Evolutionary conservation across 2,329 filamentous ascomycete genomes (phyloP).

Genomic region (Mariannaea sp.): DNA sequence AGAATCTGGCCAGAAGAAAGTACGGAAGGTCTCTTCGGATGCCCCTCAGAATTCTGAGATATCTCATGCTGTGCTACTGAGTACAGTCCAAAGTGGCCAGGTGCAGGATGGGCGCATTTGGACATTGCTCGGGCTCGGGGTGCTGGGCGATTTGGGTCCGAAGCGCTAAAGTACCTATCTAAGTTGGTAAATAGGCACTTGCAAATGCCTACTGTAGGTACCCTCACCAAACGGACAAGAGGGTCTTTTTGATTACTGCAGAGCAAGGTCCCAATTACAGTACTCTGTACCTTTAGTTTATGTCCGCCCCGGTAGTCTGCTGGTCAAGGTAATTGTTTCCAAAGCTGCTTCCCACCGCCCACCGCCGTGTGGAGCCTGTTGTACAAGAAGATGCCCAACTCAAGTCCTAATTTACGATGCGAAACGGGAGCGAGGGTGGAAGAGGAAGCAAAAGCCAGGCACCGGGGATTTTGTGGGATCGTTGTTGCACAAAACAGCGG

Average conservation of each 20-base stretch:
- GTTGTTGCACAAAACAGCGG: slow-evolving; percentile 17
- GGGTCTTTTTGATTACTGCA: not conserved
- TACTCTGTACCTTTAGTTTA: no score
- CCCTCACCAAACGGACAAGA: no score
- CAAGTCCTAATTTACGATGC: not conserved
- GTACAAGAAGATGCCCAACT: not conserved
- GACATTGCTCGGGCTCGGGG: no score
- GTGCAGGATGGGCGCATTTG: not conserved
- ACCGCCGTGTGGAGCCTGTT: not conserved
- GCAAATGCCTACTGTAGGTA: no score
- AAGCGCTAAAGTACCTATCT: slow-evolving; percentile 4
- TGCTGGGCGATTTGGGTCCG: slow-evolving; percentile 6
- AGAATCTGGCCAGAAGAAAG: not conserved
- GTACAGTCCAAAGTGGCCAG: no score
- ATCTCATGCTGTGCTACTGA: slow-evolving; percentile 19
- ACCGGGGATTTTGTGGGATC: slow-evolving; percentile 20
- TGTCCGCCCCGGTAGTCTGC: no score
- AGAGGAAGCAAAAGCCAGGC: slow-evolving; percentile 17
- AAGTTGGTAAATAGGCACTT: no score
- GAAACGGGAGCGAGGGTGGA: slow-evolving; percentile 14
- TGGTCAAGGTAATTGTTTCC: no score
- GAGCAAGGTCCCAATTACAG: no score
- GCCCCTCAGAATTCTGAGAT: slow-evolving; percentile 12
- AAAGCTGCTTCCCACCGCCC: no score
- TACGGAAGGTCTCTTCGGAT: not conserved